Evolutionary conservation across 345 rosid species (phyloP).

Genomic region (Cardamine occulta): DNA sequence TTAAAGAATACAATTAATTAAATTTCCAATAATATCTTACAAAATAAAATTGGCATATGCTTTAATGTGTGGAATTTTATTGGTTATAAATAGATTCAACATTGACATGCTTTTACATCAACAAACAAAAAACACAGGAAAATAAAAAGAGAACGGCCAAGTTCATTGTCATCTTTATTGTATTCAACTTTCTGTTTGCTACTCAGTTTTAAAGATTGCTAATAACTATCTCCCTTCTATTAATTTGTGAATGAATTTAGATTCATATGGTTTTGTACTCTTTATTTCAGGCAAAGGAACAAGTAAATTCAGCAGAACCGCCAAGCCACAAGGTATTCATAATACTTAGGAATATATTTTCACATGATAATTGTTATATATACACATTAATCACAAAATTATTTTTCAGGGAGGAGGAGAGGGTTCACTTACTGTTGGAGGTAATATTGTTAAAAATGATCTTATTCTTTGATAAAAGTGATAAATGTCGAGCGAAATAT

Average conservation of each 20-base stretch:
- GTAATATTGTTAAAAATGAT: neutral
- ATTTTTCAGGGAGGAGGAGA: constrained; percentile 18
- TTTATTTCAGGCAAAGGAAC: constrained; percentile 5
- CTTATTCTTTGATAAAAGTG: neutral
- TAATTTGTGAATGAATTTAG: neutral
- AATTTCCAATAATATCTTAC: no score
- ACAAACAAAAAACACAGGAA: neutral
- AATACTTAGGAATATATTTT: neutral
- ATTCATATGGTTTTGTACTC: neutral
- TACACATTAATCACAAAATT: neutral
- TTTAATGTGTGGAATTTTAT: neutral
- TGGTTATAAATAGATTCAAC: constrained; percentile 21
- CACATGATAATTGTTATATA: neutral
- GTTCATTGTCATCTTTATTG: neutral
- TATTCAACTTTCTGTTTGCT: constrained; percentile 16
- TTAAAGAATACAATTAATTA: no score
- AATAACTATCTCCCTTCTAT: neutral
- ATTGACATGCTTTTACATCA: neutral
- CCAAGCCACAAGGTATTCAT: constrained; percentile 22
- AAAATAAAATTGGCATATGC: neutral
- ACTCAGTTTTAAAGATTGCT: constrained; percentile 14
- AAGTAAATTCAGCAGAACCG: neutral
- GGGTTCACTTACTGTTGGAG: neutral
- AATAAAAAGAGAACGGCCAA: constrained; percentile 4
- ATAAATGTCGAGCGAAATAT: no score